phyloP scores from a whole-genome alignment of 2,329 filamentous ascomycete genomes.

The Colletotrichum shisoi region DNA sequence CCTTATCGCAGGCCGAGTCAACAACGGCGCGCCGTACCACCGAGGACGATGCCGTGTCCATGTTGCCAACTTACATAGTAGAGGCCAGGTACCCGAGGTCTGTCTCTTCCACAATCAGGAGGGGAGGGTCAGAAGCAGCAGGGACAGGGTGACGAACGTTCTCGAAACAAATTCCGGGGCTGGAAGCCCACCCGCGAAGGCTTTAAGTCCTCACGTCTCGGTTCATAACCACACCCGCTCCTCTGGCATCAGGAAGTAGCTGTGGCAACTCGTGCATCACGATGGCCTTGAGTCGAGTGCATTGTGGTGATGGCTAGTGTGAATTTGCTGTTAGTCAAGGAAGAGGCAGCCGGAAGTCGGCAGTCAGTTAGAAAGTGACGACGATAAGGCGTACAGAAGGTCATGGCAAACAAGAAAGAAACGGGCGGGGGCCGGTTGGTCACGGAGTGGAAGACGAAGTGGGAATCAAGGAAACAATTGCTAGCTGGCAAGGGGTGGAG shows the following conservation, averaged over 20 bases:
- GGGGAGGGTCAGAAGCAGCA: not conserved
- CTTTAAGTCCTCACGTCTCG: not conserved
- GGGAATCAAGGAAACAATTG: slow-evolving; percentile 21
- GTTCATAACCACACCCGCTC: not conserved
- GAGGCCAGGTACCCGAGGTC: not conserved
- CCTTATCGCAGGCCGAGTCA: not conserved
- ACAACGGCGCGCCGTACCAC: not conserved
- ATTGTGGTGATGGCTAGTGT: not conserved
- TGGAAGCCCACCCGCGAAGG: not conserved
- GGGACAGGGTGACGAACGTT: not conserved
- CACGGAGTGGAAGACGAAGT: not conserved
- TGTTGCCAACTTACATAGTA: not conserved
- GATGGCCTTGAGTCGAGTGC: not conserved
- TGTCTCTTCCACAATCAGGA: slow-evolving; percentile 1
- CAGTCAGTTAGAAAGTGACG: slow-evolving; percentile 11
- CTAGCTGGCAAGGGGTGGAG: slow-evolving; percentile 10
- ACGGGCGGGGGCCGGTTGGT: not conserved
- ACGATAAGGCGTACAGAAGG: slow-evolving; percentile 2
- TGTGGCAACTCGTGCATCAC: not conserved
- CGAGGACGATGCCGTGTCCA: not conserved
- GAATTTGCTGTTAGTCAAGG: not conserved
- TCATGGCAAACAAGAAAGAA: not conserved
- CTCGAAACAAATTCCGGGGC: slow-evolving; percentile 8
- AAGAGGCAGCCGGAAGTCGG: slow-evolving; percentile 4
- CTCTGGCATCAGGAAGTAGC: not conserved